These are phyloP conservation scores for Chlorokybus atmophyticus DNA, from an alignment of 139 green algal species.

Conservation along the genomic window DNA sequence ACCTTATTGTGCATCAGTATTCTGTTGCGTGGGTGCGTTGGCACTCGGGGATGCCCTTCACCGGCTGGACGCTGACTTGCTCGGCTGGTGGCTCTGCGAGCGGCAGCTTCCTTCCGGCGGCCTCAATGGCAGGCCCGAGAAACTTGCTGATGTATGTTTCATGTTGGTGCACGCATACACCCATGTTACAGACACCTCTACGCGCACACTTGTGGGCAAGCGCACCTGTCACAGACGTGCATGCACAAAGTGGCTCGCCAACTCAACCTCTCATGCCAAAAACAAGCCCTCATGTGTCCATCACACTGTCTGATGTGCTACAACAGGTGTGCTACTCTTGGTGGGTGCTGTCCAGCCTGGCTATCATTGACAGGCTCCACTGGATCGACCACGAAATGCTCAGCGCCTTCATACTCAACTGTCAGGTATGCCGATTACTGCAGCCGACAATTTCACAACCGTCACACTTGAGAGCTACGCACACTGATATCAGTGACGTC, in stretches of 20 bases:
- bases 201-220: too few species aligned
- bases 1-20: slow-evolving; percentile 51
- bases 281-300: too few species aligned
- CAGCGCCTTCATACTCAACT: slow-evolving; percentile 29
- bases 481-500: too few species aligned
- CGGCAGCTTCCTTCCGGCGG: slow-evolving; percentile 75
- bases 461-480: too few species aligned
- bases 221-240: too few species aligned
- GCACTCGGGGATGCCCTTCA: slow-evolving; percentile 58
- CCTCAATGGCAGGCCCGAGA: slow-evolving; percentile 68
- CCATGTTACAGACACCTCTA: too few species aligned
- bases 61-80: slow-evolving; percentile 65
- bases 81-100: slow-evolving; percentile 91
- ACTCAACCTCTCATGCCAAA: too few species aligned
- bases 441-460: too few species aligned
- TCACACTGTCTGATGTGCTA: too few species aligned
- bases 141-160: slow-evolving; percentile 36
- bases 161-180: too few species aligned
- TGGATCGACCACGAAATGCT: slow-evolving; percentile 76
- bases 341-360: slow-evolving; percentile 90
- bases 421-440: too few species aligned
- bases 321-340: slow-evolving; percentile 83
- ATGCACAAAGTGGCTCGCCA: too few species aligned
- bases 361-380: slow-evolving; percentile 69
- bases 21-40: slow-evolving; percentile 82